Evolutionary conservation across 345 rosid genomes (phyloP), one percentile per base, ranked within the genome.

Genomic region (Euphorbia pulcherrima): DNA sequence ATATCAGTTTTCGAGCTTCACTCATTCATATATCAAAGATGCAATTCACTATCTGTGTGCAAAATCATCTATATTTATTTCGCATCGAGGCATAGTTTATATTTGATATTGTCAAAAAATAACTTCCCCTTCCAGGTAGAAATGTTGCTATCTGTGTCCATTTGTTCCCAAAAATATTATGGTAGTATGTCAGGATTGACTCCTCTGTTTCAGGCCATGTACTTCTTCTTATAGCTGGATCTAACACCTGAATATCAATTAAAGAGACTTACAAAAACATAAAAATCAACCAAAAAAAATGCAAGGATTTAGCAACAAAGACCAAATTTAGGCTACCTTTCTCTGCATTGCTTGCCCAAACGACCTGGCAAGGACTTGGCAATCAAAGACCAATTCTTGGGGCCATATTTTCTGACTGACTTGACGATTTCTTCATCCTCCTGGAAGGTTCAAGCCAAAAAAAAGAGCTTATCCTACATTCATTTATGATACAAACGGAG

Each of bases 331-430:
- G n/a, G 47, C 46, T 53, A 71, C 79, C 79, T 75, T 60, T 70
- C 79, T 66, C 79, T 60, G 65, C 79, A 71, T 61, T 75, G 79
- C 62, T 71, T 75, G 33, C 75, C 72, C 23, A 65, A 13, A 30
- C 79, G 79, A 30, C 79, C 75, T 10, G 72, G 68, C 51, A 75
- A 75, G 56, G 52, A 67, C 48, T 60, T 66, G 2, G 79, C 79
- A n/a, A 75, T 67, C 18, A 52, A 20, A 46, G 79, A 70, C 79
- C 79, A 75, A 44, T 71, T 71, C n/a, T 60, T 41, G 5, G 47
- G 60, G 48, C 75, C 75, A 60, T 41, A 56, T 28, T 53, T 65
- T 53, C 68, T n/a, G 24, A 67, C 68, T 9, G 52, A 37, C 68
- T 70, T 60, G 37, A 61, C 26, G 9, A 70, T 71, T 5, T 46